These are phyloP conservation scores for Salix suchowensis DNA, from an alignment of 345 rosid species.

Conservation along the genomic window DNA sequence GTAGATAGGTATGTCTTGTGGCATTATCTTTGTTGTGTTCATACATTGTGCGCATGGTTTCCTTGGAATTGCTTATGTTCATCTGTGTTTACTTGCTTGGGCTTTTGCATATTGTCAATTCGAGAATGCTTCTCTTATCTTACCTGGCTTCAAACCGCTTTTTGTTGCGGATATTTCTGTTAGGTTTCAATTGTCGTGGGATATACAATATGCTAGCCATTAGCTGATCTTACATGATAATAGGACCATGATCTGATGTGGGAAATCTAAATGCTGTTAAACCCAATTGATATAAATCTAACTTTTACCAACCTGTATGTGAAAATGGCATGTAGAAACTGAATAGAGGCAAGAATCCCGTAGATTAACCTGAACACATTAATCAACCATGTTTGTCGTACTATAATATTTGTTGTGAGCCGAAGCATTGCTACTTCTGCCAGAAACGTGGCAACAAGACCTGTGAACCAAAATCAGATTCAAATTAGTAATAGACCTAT, in stretches of 20 bases:
- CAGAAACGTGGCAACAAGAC: too few relatives aligned
- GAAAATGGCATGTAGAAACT: too few relatives aligned
- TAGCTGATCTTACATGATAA: not conserved
- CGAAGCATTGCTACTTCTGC: too few relatives aligned
- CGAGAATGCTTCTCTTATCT: not conserved
- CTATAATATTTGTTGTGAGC: too few relatives aligned
- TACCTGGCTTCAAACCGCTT: not conserved
- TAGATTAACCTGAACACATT: too few relatives aligned
- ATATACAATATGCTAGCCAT: not conserved
- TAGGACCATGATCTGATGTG: not conserved
- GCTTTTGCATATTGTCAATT: not conserved
- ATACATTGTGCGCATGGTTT: not conserved
- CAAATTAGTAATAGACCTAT: too few relatives aligned
- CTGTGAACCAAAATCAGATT: too few relatives aligned
- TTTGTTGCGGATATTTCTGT: not conserved
- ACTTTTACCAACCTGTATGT: too few relatives aligned
- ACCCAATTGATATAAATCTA: too few relatives aligned
- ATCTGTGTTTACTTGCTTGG: not conserved
- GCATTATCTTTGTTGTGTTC: not conserved
- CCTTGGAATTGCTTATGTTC: not conserved
- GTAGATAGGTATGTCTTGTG: constrained; percentile 56
- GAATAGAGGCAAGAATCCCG: too few relatives aligned
- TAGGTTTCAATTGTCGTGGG: not conserved
- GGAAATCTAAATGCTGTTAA: too few relatives aligned
- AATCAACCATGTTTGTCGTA: too few relatives aligned